phyloP scores from a whole-genome alignment of 495 filamentous ascomycete species.

The Aspergillus funiculosus region DNA sequence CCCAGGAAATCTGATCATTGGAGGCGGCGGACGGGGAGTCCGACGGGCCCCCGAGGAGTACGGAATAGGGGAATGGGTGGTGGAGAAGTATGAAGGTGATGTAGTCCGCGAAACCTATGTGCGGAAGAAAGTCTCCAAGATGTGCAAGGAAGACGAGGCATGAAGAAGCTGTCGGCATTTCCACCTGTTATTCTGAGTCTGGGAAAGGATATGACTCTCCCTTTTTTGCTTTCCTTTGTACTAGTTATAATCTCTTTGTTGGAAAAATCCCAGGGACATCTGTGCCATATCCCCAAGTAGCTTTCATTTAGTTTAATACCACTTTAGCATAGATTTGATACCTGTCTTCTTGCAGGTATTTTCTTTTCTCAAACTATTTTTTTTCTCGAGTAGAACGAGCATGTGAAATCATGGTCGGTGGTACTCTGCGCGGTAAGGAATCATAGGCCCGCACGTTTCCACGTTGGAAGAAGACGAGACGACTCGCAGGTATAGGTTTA shows the following conservation, averaged over 20 bases:
- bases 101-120: conserved; percentile 59
- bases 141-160: conserved; percentile 18
- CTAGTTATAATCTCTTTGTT: too few species aligned
- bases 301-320: too few species aligned
- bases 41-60: conserved; percentile 52
- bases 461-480: neutral
- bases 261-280: too few species aligned
- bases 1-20: conserved; percentile 52
- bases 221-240: too few species aligned
- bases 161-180: too few species aligned
- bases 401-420: too few species aligned
- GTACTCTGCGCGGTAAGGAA: too few species aligned
- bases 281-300: too few species aligned
- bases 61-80: conserved; percentile 71
- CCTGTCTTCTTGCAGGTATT: neutral
- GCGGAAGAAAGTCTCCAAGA: conserved; percentile 30
- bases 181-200: too few species aligned
- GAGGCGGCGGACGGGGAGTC: conserved; percentile 70
- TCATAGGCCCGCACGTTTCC: too few species aligned
- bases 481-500: neutral
- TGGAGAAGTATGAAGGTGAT: conserved; percentile 57
- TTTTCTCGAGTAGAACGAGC: too few species aligned
- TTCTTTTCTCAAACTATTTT: neutral
- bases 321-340: neutral
- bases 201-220: too few species aligned